These are phyloP conservation scores for Yamadazyma olivae DNA, from an alignment of 805 yeast species.

Conservation along the genomic window DNA sequence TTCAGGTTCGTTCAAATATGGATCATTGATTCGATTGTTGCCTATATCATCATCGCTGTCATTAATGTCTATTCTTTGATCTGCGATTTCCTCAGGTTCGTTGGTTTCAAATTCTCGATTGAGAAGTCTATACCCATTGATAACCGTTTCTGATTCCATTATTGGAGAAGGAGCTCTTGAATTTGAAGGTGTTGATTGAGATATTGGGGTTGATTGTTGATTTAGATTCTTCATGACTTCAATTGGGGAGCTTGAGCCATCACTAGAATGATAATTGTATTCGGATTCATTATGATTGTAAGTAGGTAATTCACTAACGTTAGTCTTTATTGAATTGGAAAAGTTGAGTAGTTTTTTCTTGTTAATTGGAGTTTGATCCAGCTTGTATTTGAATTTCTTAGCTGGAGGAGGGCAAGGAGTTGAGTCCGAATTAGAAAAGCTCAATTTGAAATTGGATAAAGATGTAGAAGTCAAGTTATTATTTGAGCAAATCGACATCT, in stretches of 20 bases:
- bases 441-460: slow-evolving; percentile 10
- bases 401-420: slow-evolving; percentile 45
- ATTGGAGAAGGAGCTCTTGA: slow-evolving; percentile 22
- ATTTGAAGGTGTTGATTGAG: slow-evolving; percentile 43
- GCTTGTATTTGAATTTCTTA: slow-evolving; percentile 29
- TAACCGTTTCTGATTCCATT: slow-evolving; percentile 1
- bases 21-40: slow-evolving; percentile 11
- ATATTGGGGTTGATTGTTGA: slow-evolving; percentile 34
- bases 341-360: slow-evolving; percentile 27
- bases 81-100: slow-evolving; percentile 16
- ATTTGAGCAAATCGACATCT: slow-evolving; percentile 12
- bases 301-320: slow-evolving; percentile 13
- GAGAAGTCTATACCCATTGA: slow-evolving; percentile 11
- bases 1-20: slow-evolving; percentile 12
- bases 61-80: slow-evolving; percentile 3
- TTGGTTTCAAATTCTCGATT: slow-evolving; percentile 5
- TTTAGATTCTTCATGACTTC: slow-evolving; percentile 5
- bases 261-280: slow-evolving; percentile 4
- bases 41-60: slow-evolving; percentile 3
- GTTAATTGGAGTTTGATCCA: slow-evolving; percentile 12
- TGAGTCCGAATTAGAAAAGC: slow-evolving; percentile 25
- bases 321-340: slow-evolving; percentile 27
- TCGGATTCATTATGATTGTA: slow-evolving; percentile 8
- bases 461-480: slow-evolving; percentile 8
- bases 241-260: slow-evolving; percentile 10